phyloP scores from a whole-genome alignment of 495 filamentous ascomycete species.

The Bathelium albidoporum region DNA sequence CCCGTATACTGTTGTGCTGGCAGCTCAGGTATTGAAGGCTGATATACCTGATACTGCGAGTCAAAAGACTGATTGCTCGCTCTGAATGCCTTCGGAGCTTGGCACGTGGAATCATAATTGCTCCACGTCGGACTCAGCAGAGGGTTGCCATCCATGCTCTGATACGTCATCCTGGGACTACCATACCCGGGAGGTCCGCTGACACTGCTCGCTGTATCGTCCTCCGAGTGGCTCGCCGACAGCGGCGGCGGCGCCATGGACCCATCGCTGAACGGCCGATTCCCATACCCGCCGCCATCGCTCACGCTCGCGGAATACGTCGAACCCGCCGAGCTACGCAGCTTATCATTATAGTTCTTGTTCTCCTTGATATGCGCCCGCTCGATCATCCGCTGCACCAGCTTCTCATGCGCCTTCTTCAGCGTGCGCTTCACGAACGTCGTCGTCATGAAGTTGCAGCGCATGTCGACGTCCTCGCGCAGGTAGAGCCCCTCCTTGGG shows the following conservation, averaged over 20 bases:
- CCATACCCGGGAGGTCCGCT: neutral
- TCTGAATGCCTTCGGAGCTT: neutral
- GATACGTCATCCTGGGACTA: neutral
- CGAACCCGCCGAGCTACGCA: neutral
- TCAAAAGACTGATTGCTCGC: neutral
- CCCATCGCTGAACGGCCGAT: neutral
- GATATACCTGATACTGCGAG: neutral
- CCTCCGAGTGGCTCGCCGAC: neutral
- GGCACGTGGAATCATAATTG: neutral
- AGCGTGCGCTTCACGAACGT: slow-evolving; percentile 66
- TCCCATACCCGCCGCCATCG: neutral
- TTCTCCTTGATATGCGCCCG: slow-evolving; percentile 35
- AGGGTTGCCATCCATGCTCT: neutral
- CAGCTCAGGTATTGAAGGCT: neutral
- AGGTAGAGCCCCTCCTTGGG: slow-evolving; percentile 60
- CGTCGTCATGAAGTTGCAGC: slow-evolving; percentile 62
- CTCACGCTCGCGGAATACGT: neutral
- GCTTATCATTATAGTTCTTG: neutral
- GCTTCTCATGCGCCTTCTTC: slow-evolving; percentile 53
- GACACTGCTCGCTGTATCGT: neutral
- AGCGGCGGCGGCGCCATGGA: neutral
- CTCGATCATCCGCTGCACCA: slow-evolving; percentile 55
- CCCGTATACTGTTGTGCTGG: neutral
- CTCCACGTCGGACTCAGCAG: neutral
- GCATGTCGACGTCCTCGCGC: slow-evolving; percentile 66